phyloP scores from a whole-genome alignment of 2,329 filamentous ascomycete species.

The Rhytidhysteron rufulum region DNA sequence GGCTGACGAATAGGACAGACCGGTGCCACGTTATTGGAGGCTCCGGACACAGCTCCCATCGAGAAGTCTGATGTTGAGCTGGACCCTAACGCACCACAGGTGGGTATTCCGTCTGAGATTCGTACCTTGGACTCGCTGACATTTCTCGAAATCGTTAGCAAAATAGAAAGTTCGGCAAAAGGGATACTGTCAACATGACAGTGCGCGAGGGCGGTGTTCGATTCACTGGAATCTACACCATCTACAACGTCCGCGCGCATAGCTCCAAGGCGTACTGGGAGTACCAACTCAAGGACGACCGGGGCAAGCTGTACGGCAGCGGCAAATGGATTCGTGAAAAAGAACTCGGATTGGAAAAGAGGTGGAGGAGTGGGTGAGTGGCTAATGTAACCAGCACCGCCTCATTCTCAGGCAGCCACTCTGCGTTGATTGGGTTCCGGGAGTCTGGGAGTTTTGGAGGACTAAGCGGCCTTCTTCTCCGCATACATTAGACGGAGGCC shows the following conservation, averaged over 20 bases:
- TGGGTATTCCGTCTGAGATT: conserved; percentile 9
- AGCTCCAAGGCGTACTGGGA: conserved; percentile 15
- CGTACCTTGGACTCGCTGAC: background rate
- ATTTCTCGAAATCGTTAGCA: conserved; percentile 13
- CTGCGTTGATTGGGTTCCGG: no score
- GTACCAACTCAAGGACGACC: conserved; percentile 22
- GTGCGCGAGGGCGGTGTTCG: conserved; percentile 13
- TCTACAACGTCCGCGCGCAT: conserved; percentile 13
- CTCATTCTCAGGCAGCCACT: background rate
- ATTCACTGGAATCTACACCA: conserved; percentile 19
- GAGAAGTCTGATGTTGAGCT: conserved; percentile 22
- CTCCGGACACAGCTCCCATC: conserved; percentile 13
- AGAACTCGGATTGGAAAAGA: conserved; percentile 16
- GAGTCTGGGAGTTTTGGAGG: no score
- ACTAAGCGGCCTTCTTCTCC: no score
- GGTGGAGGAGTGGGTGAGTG: no score
- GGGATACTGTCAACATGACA: conserved; percentile 25
- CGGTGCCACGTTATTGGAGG: conserved; percentile 9
- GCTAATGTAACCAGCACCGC: conserved; percentile 8
- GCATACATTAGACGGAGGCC: no score
- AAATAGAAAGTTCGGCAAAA: conserved; percentile 17
- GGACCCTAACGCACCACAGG: conserved; percentile 13
- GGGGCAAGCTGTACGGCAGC: conserved; percentile 14
- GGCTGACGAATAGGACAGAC: conserved; percentile 20
- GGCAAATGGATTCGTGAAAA: conserved; percentile 28